These are phyloP conservation scores for Geotrichum restrictum DNA, from an alignment of 1,139 yeast species.

Conservation along the genomic window DNA sequence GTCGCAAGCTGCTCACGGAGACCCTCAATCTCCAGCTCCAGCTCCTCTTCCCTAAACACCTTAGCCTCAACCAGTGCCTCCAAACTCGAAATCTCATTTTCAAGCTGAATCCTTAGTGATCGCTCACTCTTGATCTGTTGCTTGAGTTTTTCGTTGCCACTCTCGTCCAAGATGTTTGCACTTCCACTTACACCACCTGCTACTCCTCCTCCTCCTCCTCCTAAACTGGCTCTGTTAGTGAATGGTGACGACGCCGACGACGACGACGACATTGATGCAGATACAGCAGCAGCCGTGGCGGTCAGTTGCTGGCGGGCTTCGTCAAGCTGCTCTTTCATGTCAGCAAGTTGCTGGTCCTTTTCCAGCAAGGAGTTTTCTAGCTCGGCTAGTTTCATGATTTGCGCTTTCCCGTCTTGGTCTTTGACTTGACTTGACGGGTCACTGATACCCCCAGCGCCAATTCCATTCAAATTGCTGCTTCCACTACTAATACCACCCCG, in stretches of 20 bases:
- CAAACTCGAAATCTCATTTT: slow-evolving; percentile 14
- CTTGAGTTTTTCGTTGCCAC: slow-evolving; percentile 11
- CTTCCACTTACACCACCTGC: too few species aligned
- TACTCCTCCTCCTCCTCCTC: too few species aligned
- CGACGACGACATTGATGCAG: too few species aligned
- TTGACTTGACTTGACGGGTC: slow-evolving; percentile 20
- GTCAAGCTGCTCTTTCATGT: slow-evolving; percentile 32
- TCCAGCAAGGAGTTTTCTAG: slow-evolving; percentile 37
- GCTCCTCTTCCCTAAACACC: slow-evolving; percentile 19
- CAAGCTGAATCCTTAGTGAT: slow-evolving; percentile 10
- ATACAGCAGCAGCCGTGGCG: background rate
- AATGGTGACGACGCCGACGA: slow-evolving; percentile 3
- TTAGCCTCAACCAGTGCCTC: slow-evolving; percentile 17
- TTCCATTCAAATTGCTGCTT: too few species aligned
- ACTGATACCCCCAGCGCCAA: too few species aligned
- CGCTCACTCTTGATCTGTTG: slow-evolving; percentile 16
- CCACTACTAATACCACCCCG: background rate
- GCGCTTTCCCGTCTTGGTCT: slow-evolving; percentile 32
- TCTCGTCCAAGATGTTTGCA: slow-evolving; percentile 1
- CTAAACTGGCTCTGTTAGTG: slow-evolving; percentile 1
- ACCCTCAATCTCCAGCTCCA: slow-evolving; percentile 11
- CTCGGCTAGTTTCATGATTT: slow-evolving; percentile 33
- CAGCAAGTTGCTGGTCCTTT: slow-evolving; percentile 33
- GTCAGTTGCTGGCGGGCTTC: slow-evolving; percentile 25
- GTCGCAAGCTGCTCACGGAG: background rate